phyloP scores from a whole-genome alignment of 495 filamentous ascomycete genomes.

The Neurospora terricola region DNA sequence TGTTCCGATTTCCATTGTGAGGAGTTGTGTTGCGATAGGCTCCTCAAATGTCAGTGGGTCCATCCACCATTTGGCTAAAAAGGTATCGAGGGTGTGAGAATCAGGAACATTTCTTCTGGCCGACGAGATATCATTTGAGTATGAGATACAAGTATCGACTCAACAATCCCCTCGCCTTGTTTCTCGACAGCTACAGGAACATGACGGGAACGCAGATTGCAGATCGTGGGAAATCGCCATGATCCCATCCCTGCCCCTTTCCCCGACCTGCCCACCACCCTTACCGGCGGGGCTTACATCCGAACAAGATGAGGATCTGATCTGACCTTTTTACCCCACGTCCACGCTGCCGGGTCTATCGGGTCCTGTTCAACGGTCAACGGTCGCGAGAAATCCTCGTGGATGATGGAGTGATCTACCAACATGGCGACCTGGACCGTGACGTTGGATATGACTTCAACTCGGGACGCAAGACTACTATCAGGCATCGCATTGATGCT shows the following conservation, averaged over 20 bases:
- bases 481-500: background rate
- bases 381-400: background rate
- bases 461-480: background rate
- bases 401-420: background rate
- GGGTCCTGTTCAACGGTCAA: background rate
- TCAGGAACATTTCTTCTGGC: background rate
- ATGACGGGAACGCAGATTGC: background rate
- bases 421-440: background rate
- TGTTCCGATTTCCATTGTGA: background rate
- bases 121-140: background rate
- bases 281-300: background rate
- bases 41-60: background rate
- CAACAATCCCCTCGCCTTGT: background rate
- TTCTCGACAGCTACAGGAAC: background rate
- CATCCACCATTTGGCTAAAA: background rate
- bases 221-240: background rate
- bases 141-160: background rate
- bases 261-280: background rate
- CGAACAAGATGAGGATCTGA: background rate
- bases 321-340: background rate
- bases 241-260: background rate
- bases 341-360: background rate
- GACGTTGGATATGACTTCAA: background rate
- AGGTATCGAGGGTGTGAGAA: background rate
- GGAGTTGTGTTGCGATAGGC: background rate